A percentile compares a stretch with the other conserved stretches of the same genome.
phyloP scores from a whole-genome alignment of 1,284 basidiomycete species.

The Peniophora sp. region DNA sequence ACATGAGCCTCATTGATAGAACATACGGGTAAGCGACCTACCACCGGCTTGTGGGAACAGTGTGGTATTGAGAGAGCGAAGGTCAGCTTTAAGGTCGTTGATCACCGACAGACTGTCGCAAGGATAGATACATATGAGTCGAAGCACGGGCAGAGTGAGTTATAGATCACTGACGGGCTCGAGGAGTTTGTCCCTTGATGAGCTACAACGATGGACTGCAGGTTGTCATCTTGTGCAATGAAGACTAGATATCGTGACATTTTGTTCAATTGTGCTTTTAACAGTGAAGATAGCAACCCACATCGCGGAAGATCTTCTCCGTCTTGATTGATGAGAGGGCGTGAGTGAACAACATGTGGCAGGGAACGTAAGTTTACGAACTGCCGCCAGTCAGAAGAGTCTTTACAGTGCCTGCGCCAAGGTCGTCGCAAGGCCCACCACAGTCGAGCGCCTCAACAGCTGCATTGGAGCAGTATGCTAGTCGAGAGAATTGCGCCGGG shows the following conservation, averaged over 20 bases:
- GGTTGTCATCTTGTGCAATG: conserved; percentile 30
- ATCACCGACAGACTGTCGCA: conserved; percentile 35
- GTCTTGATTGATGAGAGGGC: conserved; percentile 15
- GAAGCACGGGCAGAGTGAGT: not conserved
- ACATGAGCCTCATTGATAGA: not conserved
- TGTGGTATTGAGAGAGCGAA: conserved; percentile 27
- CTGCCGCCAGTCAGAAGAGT: conserved; percentile 28
- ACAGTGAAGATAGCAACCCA: conserved; percentile 12
- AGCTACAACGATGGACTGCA: conserved; percentile 35
- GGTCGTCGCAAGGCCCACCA: conserved; percentile 24
- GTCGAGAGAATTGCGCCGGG: conserved; percentile 30
- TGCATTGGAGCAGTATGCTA: conserved; percentile 30
- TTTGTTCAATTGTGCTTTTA: not conserved
- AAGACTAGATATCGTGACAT: conserved; percentile 24
- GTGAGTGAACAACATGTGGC: not conserved
- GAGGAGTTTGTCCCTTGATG: conserved; percentile 37
- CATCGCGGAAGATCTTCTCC: conserved; percentile 25
- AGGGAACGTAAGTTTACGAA: conserved; percentile 1
- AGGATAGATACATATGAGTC: too few relatives aligned
- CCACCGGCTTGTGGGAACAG: conserved; percentile 27
- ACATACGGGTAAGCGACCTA: conserved; percentile 11
- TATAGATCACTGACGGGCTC: conserved; percentile 20
- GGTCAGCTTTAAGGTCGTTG: conserved; percentile 32
- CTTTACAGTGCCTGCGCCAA: conserved; percentile 28
- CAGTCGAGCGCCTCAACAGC: conserved; percentile 27